Evolutionary conservation across 805 yeast species (phyloP).

Genomic region (Kluyveromyces siamensis): DNA sequence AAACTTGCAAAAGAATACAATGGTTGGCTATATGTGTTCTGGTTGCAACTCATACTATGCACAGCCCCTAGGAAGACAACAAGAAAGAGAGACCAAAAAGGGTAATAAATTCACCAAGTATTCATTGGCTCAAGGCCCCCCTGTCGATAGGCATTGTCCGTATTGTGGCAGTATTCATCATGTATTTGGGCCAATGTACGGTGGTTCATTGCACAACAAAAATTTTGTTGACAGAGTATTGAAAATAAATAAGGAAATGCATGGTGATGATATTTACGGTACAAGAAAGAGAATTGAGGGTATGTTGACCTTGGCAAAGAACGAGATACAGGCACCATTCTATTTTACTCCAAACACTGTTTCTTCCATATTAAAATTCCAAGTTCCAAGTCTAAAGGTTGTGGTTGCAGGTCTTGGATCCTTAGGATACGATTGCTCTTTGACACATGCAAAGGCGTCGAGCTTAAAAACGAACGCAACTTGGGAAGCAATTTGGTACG

Average conservation of each 20-base stretch:
- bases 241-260: conserved; percentile 37
- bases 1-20: conserved; percentile 63
- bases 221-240: conserved; percentile 60
- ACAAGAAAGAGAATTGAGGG: conserved; percentile 84
- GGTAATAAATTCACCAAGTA: conserved; percentile 36
- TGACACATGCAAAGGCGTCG: conserved; percentile 83
- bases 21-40: conserved; percentile 72
- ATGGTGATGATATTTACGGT: conserved; percentile 53
- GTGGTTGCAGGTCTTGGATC: conserved; percentile 77
- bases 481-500: conserved; percentile 66
- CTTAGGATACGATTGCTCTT: conserved; percentile 70
- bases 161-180: conserved; percentile 62
- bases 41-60: conserved; percentile 71
- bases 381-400: conserved; percentile 70
- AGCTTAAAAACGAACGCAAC: conserved; percentile 88
- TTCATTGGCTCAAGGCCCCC: conserved; percentile 58
- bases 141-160: conserved; percentile 51
- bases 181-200: conserved; percentile 97
- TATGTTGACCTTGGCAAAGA: conserved; percentile 76
- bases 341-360: conserved; percentile 75
- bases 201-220: conserved; percentile 62
- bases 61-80: conserved; percentile 67
- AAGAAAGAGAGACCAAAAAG: conserved; percentile 34
- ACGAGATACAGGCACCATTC: conserved; percentile 67
- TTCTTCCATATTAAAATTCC: conserved; percentile 67